Evolutionary conservation across 352 stramenopile species (phyloP), one percentile per base, ranked within the genome.

Genomic region (Pythium sp.): DNA sequence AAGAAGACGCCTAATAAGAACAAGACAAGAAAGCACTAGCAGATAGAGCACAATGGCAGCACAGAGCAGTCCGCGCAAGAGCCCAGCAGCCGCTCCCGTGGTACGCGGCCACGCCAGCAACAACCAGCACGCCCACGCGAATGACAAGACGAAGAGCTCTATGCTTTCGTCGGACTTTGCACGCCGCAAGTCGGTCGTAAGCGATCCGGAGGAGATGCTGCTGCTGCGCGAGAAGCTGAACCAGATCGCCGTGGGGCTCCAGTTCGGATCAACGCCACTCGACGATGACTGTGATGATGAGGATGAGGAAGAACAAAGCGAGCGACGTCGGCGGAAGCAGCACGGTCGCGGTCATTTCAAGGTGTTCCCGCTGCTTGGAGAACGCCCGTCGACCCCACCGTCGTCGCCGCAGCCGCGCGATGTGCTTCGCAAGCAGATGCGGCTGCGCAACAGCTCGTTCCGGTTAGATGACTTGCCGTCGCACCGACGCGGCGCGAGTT

Each of bases 391-490:
- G 58, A 94, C 87, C 60, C 87, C 87, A 34, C 87, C 87, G 47
- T 92, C 84, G 38, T 94, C 87, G 18, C 86, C 87, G 11, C 87
- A 94, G 72, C 87, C 87, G 3, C 73, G 84, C 2, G 85, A 93
- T 61, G 70, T 93, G 47, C 65, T 94, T 41, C 78, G 84, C n/a
- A 87, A 84, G 65, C 86, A 94, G 64, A 60, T 92, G 22, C 74
- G 79, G 43, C 49, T 84, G 36, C 58, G 59, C 15, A 91, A 89
- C 72, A 85, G 85, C 55, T 72, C 67, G 20, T 72, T 72, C n/a
- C 67, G 67, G 1, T 36, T 69, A 14, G 67, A 72, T 7, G 61
- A 68, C 38, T 46, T 56, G 36, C 36, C 60, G 28, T 49, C 47
- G 9, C 36, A 73, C 41, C 70, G 67, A 69, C 59, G 73, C 41